Conservation (phyloP, 768 basidiomycete genomes). For the Serendipita sp. region DNA sequence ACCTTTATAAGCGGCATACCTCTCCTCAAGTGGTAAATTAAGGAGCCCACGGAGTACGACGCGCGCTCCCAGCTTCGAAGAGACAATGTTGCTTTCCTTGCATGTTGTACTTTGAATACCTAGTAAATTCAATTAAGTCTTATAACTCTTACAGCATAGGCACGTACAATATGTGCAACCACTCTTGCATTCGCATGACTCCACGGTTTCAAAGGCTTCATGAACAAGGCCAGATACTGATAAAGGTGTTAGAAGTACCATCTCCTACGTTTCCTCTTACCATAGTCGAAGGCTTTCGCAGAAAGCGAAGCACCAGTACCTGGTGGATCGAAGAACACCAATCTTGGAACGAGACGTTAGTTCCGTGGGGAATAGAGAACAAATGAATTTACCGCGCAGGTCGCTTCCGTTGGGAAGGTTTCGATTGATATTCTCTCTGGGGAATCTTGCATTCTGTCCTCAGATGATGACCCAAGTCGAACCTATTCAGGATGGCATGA, state of each 20-base stretch:
- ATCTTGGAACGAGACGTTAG: slow-evolving; percentile 23
- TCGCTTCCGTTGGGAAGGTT: slow-evolving; percentile 41
- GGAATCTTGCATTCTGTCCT: slow-evolving; percentile 70
- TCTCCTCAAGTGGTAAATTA: slow-evolving; percentile 22
- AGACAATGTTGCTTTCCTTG: slow-evolving; percentile 54
- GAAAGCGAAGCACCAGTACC: slow-evolving; percentile 59
- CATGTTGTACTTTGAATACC: slow-evolving; percentile 54
- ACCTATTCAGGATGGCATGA: slow-evolving; percentile 70
- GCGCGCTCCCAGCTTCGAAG: slow-evolving; percentile 59
- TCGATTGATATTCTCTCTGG: slow-evolving; percentile 51
- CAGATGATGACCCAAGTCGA: slow-evolving; percentile 50
- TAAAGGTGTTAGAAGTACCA: neutral
- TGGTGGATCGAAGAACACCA: slow-evolving; percentile 65
- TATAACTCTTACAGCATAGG: neutral
- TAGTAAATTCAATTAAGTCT: slow-evolving; percentile 16
- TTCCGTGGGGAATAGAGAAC: neutral
- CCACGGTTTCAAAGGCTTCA: slow-evolving; percentile 41
- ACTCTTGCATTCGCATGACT: slow-evolving; percentile 44
- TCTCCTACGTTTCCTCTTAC: slow-evolving; percentile 22
- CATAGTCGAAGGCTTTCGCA: slow-evolving; percentile 68
- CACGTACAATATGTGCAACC: slow-evolving; percentile 57
- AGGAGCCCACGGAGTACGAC: slow-evolving; percentile 50
- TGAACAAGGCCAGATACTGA: slow-evolving; percentile 40
- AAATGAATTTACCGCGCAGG: slow-evolving; percentile 38
- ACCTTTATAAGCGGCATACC: too few species aligned